Conservation (phyloP, 2,329 filamentous ascomycete species). For the Penicillium sp. region DNA sequence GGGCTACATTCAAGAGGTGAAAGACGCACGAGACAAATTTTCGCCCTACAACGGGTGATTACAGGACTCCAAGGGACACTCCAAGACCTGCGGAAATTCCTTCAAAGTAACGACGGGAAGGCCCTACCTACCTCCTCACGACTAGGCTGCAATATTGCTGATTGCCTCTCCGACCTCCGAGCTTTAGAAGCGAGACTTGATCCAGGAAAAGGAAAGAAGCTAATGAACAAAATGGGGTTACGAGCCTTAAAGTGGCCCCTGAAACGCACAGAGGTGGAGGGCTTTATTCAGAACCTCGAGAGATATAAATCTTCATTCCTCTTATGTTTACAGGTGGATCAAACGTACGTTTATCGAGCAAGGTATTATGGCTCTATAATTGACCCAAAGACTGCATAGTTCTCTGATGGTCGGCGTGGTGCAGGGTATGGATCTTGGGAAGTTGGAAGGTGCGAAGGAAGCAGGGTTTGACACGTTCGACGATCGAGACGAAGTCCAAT, state of each 20-base stretch:
- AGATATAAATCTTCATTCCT: conserved; percentile 24
- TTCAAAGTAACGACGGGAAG: conserved; percentile 5
- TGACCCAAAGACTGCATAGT: conserved; percentile 4
- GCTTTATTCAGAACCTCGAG: conserved; percentile 17
- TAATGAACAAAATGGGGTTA: conserved; percentile 23
- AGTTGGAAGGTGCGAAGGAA: conserved; percentile 10
- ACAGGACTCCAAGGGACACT: conserved; percentile 11
- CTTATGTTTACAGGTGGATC: conserved; percentile 25
- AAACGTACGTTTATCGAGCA: conserved; percentile 24
- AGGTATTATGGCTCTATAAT: conserved; percentile 5
- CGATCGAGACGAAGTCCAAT: conserved; percentile 16
- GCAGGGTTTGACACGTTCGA: conserved; percentile 9
- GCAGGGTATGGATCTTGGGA: conserved; percentile 3
- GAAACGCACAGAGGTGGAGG: conserved; percentile 24
- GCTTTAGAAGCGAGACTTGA: conserved; percentile 14
- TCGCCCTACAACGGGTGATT: conserved; percentile 11
- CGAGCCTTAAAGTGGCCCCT: conserved; percentile 33
- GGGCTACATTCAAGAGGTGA: conserved; percentile 22
- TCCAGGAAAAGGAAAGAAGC: conserved; percentile 5
- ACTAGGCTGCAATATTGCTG: conserved; percentile 9
- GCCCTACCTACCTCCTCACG: conserved; percentile 6
- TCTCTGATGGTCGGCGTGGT: conserved; percentile 5
- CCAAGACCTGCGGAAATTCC: conserved; percentile 12
- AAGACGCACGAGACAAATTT: conserved; percentile 23
- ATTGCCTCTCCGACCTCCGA: conserved; percentile 13